Percentiles rank a stretch among this genome's conserved stretches.
phyloP scores from a whole-genome alignment of 2,329 filamentous ascomycete genomes.

The Curvularia sp. region DNA sequence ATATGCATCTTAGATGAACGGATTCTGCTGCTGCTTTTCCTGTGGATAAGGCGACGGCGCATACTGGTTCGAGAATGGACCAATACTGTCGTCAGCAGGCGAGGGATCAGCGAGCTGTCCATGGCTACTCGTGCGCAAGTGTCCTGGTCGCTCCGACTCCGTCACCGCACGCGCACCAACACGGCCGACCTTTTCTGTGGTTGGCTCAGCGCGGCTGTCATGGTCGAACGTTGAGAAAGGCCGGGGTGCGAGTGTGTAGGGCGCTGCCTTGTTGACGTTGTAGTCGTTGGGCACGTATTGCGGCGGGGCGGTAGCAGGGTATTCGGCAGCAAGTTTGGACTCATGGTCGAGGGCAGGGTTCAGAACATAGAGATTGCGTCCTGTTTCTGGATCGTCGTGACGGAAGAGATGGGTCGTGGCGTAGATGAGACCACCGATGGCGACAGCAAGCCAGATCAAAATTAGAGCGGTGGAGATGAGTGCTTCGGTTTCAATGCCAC shows the following conservation, averaged over 20 bases:
- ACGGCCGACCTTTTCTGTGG: slow-evolving; percentile 54
- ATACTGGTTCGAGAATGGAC: slow-evolving; percentile 44
- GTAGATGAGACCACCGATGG: slow-evolving; percentile 75
- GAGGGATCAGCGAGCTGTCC: slow-evolving; percentile 55
- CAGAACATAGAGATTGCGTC: slow-evolving; percentile 40
- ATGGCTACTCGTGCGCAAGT: slow-evolving; percentile 56
- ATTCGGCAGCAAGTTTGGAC: slow-evolving; percentile 32
- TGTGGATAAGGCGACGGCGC: slow-evolving; percentile 25
- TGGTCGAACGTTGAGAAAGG: slow-evolving; percentile 54
- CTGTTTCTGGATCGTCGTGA: slow-evolving; percentile 55
- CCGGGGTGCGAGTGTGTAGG: slow-evolving; percentile 56
- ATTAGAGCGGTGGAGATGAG: slow-evolving; percentile 79
- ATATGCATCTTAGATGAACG: slow-evolving; percentile 52
- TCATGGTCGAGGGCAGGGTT: slow-evolving; percentile 37
- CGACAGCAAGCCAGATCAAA: slow-evolving; percentile 77
- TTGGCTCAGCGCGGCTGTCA: slow-evolving; percentile 33
- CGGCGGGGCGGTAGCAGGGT: slow-evolving; percentile 48
- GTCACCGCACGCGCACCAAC: slow-evolving; percentile 54
- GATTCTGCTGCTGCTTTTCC: slow-evolving; percentile 41
- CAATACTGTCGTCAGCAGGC: slow-evolving; percentile 48
- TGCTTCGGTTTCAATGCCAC: slow-evolving; percentile 75
- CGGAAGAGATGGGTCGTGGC: slow-evolving; percentile 68
- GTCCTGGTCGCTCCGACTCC: slow-evolving; percentile 53
- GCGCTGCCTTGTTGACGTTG: slow-evolving; percentile 54
- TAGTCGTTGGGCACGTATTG: slow-evolving; percentile 54